Base-by-base conservation (phyloP, 2,329 filamentous ascomycete species). In the Colletotrichum sp. region DNA sequence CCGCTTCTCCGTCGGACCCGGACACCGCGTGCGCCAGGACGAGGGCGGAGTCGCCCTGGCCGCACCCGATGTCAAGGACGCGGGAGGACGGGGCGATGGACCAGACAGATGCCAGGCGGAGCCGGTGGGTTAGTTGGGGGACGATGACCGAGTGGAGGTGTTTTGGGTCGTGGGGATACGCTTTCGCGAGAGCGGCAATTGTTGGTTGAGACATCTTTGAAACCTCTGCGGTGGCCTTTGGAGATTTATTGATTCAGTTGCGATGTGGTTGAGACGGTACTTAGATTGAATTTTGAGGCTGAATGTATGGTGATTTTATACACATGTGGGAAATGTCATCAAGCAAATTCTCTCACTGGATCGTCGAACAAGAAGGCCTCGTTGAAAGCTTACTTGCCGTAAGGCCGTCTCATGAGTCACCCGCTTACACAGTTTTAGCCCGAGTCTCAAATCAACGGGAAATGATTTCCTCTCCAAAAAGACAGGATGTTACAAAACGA, bases 21-120 rank as follows among this genome's bases (percentile, higher is more conserved):
- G 57, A 55, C n/a, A 77, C 72, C n/a, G 26, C 18, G n/a, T 77
- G 66, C 21, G 75, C 30, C 32, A 77, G 75, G 34, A 72, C 72
- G 24, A 77, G 61, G 12, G 72, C 61, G 34, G 75, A 77, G 67
- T 77, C 75, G 55, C 75, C 75, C 32, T 77, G 76, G 12, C 76
- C 76, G 74, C 76, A 77, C 60, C 76, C 76, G 61, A 77, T 71
- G 71, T 77, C 76, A 43, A 77, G 76, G 26, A 77, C 61, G 15
- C 34, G 64, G 21, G 32, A 64, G 18, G 65, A 64, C 24, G 75
- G 72, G 24, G 66, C 21, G 43, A 77, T 71, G 75, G 72, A 75
- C 75, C 75, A 77, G 32, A 72, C 48, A n/a, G 61, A 16, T 30
- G 65, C 10, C 24, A 77, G 75, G 67, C 71, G 72, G 61, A 77